Percentiles rank a stretch among this genome's conserved stretches.
Conservation (phyloP, 306 rosid genomes). For the cucumber (Cucumis sativus) region Cucumber_9930_V3 NC_026660.2:25207001-25207500, state of each 20-base stretch:
- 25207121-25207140: slow-evolving; percentile 3
- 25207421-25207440: slow-evolving; percentile 54
- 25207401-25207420: slow-evolving; percentile 38
- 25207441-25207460: slow-evolving; percentile 9
- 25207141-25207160: slow-evolving; percentile 44
- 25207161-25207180: slow-evolving; percentile 90
- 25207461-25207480: not conserved
- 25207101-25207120: not conserved
- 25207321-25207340: not conserved
- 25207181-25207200: slow-evolving; percentile 81
- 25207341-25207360: slow-evolving; percentile 1
- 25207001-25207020: slow-evolving; percentile 99
- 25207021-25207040: slow-evolving; percentile 98
- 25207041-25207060: slow-evolving; percentile 98
- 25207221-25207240: slow-evolving; percentile 39
- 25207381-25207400: slow-evolving; percentile 47
- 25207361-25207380: slow-evolving; percentile 8
- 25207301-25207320: not conserved
- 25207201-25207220: slow-evolving; percentile 62
- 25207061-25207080: slow-evolving; percentile 28
- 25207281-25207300: slow-evolving; percentile 2
- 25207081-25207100: not conserved
- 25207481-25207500: not conserved
- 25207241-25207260: not conserved
- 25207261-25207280: not conserved